Conservation (phyloP, 2,329 filamentous ascomycete species). For the Penicillium aurantiogriseum region DNA sequence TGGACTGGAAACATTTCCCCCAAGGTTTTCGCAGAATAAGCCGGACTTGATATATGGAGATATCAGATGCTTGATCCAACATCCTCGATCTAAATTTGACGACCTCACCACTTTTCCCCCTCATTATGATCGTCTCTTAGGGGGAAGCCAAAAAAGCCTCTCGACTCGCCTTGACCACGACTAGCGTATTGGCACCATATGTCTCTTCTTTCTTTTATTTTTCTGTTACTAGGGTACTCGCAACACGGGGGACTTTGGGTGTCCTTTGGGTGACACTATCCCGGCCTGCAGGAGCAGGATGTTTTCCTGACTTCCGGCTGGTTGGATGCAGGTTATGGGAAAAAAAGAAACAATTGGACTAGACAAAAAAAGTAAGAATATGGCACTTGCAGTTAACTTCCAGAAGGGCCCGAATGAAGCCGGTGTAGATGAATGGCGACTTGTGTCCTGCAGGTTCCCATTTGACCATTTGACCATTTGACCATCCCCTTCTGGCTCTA, state of each 20-base stretch:
- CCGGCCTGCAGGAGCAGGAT: constrained; percentile 17
- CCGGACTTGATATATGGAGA: constrained; percentile 19
- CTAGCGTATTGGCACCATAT: neutral
- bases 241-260: constrained; percentile 15
- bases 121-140: constrained; percentile 16
- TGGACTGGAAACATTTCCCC: constrained; percentile 30
- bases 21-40: constrained; percentile 14
- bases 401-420: constrained; percentile 15
- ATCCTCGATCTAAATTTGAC: neutral
- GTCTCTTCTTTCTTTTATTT: neutral
- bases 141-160: too few species aligned
- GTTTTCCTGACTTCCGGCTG: constrained; percentile 18
- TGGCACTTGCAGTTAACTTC: constrained; percentile 8
- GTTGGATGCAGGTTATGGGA: constrained; percentile 12
- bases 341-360: constrained; percentile 13
- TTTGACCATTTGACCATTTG: constrained; percentile 5
- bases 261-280: constrained; percentile 20
- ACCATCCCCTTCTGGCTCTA: neutral
- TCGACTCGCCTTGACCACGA: neutral
- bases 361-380: constrained; percentile 9
- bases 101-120: neutral
- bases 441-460: constrained; percentile 29
- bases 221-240: constrained; percentile 4
- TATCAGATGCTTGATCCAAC: constrained; percentile 31
- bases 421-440: neutral